Base-by-base conservation (phyloP, 2,329 filamentous ascomycete species). In the Colletotrichum trifolii region DNA sequence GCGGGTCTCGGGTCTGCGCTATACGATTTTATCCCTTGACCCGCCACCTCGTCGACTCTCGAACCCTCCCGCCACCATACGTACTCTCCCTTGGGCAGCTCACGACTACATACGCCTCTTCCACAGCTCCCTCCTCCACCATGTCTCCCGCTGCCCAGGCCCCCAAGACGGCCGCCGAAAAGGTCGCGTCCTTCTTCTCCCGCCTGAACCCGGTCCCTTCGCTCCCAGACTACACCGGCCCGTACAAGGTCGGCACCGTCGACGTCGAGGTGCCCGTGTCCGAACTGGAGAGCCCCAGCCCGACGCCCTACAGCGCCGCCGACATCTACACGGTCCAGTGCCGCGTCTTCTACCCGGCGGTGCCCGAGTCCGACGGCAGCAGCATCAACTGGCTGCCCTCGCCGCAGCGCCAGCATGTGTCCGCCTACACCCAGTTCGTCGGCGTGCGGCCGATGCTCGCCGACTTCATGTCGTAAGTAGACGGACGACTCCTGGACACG, bases 301-400 rank as follows among this genome's bases (percentile, higher is more conserved):
- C 83, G 4, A 76, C 81, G 8, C 86, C 87, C 6, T 79, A 83
- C 8, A 82, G 84, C 54, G 83, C 87, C 6, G 77, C 78, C 60
- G 81, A 82, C 48, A 88, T 94, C 49, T 81, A 88, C 17, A 97
- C 93, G 1, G 83, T 96, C 34, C 89, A 91, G 61, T 96, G 93
- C 75, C 87, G 93, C 67, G 83, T 96, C 63, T 97, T 92, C 79
- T 96, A 96, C 74, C 93, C 93, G 1, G 89, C 90, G 25, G 78
- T 81, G 1, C 74, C 81, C 5, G 80, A 82, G 15, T 81, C 85
- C 3, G 76, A 77, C 55, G 82, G 86, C 71, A 87, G 87, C 71
- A 82, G 82, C 9, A 90, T 93, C 60, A 86, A 85, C 71, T 97
- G 93, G 93, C 83, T 96, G 56, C 92, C 92, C 0, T 83, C 85